Base-by-base conservation (phyloP, 2,329 filamentous ascomycete genomes). In the Diaporthe velutina region DNA sequence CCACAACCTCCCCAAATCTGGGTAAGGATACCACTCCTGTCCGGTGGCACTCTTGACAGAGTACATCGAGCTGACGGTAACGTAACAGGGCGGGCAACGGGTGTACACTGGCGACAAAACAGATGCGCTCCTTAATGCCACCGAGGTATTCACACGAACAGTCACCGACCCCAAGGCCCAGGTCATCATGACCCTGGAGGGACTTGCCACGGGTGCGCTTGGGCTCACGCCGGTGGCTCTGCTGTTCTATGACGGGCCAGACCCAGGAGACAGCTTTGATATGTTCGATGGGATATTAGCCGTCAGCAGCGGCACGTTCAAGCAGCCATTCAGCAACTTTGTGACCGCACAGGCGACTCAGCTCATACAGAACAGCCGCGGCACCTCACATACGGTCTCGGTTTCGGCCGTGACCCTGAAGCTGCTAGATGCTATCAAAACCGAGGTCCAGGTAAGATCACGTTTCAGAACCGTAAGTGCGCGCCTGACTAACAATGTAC, bases 201-300 rank as follows among this genome's bases (percentile, higher is more conserved):
- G 73, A 9, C 33, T 58, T 0, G 33, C 73, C 1, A n/a, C n/a
- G n/a, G n/a, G n/a, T n/a, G n/a, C 74, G 0, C 17, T 64, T 2
- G 78, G 76, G 0, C 58, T 74, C 19, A 61, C 40, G 1, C 73
- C 77, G 2, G 45, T 79, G 19, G 74, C 77, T 3, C 61, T 82
- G 4, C 75, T 79, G 45, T 82, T 82, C 74, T 78, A 82, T 71
- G 81, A 82, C 61, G 81, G 81, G 4, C 79, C 81, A 0, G 61
- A 73, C 8, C 78, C 78, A 42, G 79, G 79, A 5, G 48, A 68
- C 19, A 74, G 64, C 10, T 79, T 82, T 38, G 72, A 76, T 54
- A 48, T 77, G 17, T 82, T 80, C 40, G 77, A 80, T 30, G 74
- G 55, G 2, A 76, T 81, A 30, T 48, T 68, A 0, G 42, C 74